phyloP scores from a whole-genome alignment of 441 rosid species.

The Cnidoscolus chayamansa region DNA sequence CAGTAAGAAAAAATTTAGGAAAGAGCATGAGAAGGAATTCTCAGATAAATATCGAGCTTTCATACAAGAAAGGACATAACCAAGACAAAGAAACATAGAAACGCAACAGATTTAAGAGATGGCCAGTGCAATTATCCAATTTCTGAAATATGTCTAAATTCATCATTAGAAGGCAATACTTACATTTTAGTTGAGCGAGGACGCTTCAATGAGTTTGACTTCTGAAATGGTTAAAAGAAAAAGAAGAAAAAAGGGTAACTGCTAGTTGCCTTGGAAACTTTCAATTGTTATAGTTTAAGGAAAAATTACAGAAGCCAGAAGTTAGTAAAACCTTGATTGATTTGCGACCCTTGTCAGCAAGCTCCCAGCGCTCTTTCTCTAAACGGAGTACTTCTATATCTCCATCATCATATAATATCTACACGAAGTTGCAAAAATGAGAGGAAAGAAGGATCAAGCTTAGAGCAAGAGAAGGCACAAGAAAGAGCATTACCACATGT shows the following conservation, averaged over 20 bases:
- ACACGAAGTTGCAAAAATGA: conserved; percentile 20
- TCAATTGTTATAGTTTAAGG: conserved; percentile 6
- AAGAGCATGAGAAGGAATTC: background rate
- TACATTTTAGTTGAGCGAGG: conserved; percentile 50
- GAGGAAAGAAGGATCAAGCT: conserved; percentile 1
- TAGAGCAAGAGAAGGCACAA: conserved; percentile 17
- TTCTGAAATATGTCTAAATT: background rate
- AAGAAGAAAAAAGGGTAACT: conserved; percentile 7
- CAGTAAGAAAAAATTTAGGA: conserved; percentile 14
- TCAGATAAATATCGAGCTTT: conserved; percentile 11
- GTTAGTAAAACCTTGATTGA: conserved; percentile 55
- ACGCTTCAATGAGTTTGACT: conserved; percentile 46
- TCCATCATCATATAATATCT: conserved; percentile 95
- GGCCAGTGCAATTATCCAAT: conserved; percentile 4
- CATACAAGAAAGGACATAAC: background rate
- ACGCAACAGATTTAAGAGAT: background rate
- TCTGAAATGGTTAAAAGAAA: conserved; percentile 47
- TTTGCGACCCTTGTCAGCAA: conserved; percentile 58
- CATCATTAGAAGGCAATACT: conserved; percentile 29
- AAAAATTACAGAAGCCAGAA: conserved; percentile 20
- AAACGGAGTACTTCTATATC: conserved; percentile 93
- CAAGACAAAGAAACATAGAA: conserved; percentile 3
- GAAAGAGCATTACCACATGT: conserved; percentile 72
- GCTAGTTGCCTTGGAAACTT: background rate
- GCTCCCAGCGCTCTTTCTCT: conserved; percentile 95